Percentiles rank a stretch among this genome's conserved stretches.
Evolutionary conservation across 164 flowering plant species (phyloP).

Genomic region (Dillenia suffruticosa): DNA sequence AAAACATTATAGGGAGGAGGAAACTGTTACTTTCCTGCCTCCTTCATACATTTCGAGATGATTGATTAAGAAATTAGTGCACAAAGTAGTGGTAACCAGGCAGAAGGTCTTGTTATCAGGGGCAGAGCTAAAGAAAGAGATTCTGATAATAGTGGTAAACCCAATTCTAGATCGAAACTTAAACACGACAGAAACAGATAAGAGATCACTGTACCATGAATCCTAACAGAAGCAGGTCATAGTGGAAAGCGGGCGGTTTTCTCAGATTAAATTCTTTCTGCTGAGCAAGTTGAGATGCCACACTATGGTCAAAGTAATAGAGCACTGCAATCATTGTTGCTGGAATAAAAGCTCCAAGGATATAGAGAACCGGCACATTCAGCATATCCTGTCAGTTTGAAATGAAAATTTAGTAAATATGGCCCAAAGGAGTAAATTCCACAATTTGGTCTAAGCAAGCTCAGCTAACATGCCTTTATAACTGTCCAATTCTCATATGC

Average conservation of each 20-base stretch:
- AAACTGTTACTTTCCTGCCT: too few species aligned
- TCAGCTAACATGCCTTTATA: slow-evolving; percentile 48
- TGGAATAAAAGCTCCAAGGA: slow-evolving; percentile 92
- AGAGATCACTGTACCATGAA: slow-evolving; percentile 62
- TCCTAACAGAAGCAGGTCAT: slow-evolving; percentile 52
- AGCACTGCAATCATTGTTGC: slow-evolving; percentile 99
- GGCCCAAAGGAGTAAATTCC: neutral
- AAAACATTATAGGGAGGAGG: too few species aligned
- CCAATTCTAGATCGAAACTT: too few species aligned
- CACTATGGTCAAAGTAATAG: slow-evolving; percentile 97
- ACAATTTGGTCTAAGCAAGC: neutral
- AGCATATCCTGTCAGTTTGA: slow-evolving; percentile 81
- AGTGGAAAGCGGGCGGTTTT: slow-evolving; percentile 35
- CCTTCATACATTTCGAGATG: too few species aligned
- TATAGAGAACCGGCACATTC: slow-evolving; percentile 80
- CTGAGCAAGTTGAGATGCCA: slow-evolving; percentile 48
- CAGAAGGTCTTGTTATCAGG: too few species aligned
- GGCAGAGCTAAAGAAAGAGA: too few species aligned
- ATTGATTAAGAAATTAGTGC: neutral
- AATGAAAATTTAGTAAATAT: neutral
- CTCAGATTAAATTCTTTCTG: slow-evolving; percentile 36
- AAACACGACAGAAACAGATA: too few species aligned
- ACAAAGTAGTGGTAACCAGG: too few species aligned
- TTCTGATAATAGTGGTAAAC: too few species aligned
- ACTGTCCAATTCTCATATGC: slow-evolving; percentile 98